Base-by-base conservation (phyloP, 139 green algal species). In the Pleodorina starrii region DNA sequence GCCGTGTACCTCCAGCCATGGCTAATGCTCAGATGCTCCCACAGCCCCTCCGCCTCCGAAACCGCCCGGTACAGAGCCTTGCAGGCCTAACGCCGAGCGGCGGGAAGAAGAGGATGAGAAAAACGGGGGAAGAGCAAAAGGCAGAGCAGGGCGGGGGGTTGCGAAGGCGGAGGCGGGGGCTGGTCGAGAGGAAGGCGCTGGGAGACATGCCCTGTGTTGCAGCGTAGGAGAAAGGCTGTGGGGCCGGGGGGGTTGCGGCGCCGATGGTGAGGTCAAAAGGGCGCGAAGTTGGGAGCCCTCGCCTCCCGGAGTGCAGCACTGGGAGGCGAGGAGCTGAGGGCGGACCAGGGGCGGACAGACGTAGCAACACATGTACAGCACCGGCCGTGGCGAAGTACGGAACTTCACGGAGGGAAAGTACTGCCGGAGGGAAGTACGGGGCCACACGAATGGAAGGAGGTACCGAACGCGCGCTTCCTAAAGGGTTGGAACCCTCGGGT, bases 1-100 rank as follows among this genome's bases (percentile, higher is more conserved):
- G 11, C 27, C 9, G 12, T 63, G 5, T 44, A 78, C 46, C 68
- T 81, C 84, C 84, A 89, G 1, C 84, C 84, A 16, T 83, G 84
- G 1, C 25, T 46, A 23, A 73, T 44, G 72, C 84, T 59, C 6
- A 83, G 36, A 11, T 27, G 50, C 50, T 73, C 69, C 84, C 84
- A 89, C 50, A 89, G 27, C 23, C 84, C 84, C 69, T 83, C 84
- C 0, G 69, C 69, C 2, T 32, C 35, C 1, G 35, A 16, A 1
- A 71, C 21, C 0, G 66, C 46, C 0, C 14, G 9, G 1, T 38
- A 36, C 69, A 89, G 32, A 3, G 48, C 36, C 4, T 48, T 10
- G 48, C 83, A 89, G 5, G 71, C 38, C 83, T 88, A 44, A 0
- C 36, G 2, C 50, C 4, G 25, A 5, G 11, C 14, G 1, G 25